Base-by-base conservation (phyloP, 352 stramenopile genomes). In the Blastocystis sp. region DNA sequence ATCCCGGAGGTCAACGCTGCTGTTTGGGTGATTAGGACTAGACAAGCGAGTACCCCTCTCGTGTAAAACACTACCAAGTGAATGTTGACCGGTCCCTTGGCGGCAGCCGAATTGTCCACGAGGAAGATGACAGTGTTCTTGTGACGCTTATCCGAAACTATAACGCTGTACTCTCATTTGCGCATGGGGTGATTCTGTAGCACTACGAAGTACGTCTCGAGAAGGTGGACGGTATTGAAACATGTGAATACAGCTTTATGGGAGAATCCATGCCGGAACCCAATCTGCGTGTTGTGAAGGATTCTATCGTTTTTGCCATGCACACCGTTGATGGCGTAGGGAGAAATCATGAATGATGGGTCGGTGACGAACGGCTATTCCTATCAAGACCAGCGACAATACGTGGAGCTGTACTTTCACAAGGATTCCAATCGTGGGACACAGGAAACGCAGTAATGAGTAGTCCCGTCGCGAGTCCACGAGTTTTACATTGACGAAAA, bases 171-270 rank as follows among this genome's bases (percentile, higher is more conserved):
- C 23, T 10, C 14, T 69, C 5, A 38, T 69, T 3, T 1, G 21
- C 21, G 2, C 40, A 43, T 19, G 19, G 1, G 2, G 23, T 66
- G 34, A 84, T 48, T 11, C 19, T 0, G 0, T 84, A 84, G 74
- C 74, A 84, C 43, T 84, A 84, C 66, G 74, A 84, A 45, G 74
- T 84, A 10, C 74, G 52, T 21, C 65, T 84, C 28, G 74, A 84
- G 21, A 45, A 14, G 19, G 10, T 84, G 40, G 56, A 69, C 34
- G 74, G 61, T 45, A 28, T 48, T 5, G 53, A 84, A 40, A 43
- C 28, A 10, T 84, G 74, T 45, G 74, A 84, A 67, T 84, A 84
- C 34, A 84, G 74, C n/a, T 84, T 59, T 69, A n/a, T 84, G 28
- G 60, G 23, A 59, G 45, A 84, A 45, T 40, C n/a, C 11, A 69